Evolutionary conservation across 192 early-diverging fungal species (phyloP).

Genomic region (Coemansia aciculifera): DNA sequence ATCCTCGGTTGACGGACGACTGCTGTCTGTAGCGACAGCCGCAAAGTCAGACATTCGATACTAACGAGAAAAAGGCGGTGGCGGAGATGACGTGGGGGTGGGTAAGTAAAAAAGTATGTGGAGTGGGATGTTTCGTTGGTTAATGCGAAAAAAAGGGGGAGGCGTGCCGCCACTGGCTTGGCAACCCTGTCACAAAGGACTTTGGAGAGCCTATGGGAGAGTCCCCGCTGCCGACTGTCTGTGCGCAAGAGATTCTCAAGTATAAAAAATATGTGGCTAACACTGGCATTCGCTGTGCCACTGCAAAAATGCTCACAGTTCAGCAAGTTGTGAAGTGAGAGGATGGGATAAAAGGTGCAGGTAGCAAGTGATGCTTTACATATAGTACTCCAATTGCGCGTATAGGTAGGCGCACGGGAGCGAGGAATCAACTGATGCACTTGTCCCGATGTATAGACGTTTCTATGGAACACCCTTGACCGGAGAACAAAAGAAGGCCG

Average conservation of each 20-base stretch:
- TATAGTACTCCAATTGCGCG: constrained; percentile 1
- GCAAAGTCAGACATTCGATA: background rate
- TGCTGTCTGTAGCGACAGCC: background rate
- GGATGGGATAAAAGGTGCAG: background rate
- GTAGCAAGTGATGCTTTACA: background rate
- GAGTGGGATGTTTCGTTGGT: background rate
- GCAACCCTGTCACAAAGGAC: background rate
- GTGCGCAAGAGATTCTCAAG: background rate
- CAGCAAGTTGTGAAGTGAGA: background rate
- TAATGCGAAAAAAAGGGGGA: background rate
- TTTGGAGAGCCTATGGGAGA: background rate
- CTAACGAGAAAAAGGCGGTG: background rate
- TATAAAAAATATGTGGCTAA: background rate
- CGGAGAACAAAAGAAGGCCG: background rate
- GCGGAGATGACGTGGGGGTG: background rate
- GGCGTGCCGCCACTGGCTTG: background rate
- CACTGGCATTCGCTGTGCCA: background rate
- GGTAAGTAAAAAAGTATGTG: background rate
- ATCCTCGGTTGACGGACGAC: background rate
- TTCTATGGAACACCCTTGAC: constrained; percentile 4
- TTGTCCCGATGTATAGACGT: constrained; percentile 1
- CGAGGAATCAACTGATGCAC: background rate
- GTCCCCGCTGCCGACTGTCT: background rate
- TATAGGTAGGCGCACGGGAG: background rate
- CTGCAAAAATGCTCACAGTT: background rate